Conservation (phyloP, 495 filamentous ascomycete genomes). For the Talaromyces thailandensis region DNA sequence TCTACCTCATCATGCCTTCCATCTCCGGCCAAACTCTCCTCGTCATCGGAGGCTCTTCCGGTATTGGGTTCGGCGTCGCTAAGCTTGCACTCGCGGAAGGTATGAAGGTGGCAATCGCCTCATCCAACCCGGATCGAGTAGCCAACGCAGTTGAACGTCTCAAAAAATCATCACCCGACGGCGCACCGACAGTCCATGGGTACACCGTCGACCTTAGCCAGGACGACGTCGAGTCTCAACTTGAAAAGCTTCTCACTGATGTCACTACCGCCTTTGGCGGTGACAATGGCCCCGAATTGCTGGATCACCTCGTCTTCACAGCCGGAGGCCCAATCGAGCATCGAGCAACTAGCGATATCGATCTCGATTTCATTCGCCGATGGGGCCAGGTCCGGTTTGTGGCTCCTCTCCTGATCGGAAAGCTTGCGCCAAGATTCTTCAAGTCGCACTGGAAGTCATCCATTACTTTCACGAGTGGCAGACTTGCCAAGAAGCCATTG, state of each 20-base stretch:
- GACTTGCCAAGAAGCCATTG: slow-evolving; percentile 34
- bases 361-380: slow-evolving; percentile 32
- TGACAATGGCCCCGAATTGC: not conserved
- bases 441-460: slow-evolving; percentile 23
- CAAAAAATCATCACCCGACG: slow-evolving; percentile 6
- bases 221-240: slow-evolving; percentile 26
- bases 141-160: slow-evolving; percentile 28
- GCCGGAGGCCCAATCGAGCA: slow-evolving; percentile 37
- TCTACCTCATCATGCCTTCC: not conserved
- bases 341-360: slow-evolving; percentile 34
- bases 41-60: slow-evolving; percentile 38
- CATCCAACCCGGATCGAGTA: slow-evolving; percentile 31
- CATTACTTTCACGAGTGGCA: slow-evolving; percentile 42
- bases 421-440: slow-evolving; percentile 32
- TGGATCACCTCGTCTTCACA: slow-evolving; percentile 56
- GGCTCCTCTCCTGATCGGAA: slow-evolving; percentile 39
- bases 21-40: slow-evolving; percentile 17
- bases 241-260: slow-evolving; percentile 29
- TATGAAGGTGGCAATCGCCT: slow-evolving; percentile 40
- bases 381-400: slow-evolving; percentile 41
- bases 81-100: slow-evolving; percentile 35
- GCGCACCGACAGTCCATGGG: slow-evolving; percentile 16
- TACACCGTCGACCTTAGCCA: slow-evolving; percentile 41
- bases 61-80: slow-evolving; percentile 42
- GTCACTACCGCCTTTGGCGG: slow-evolving; percentile 2